Evolutionary conservation across 2,329 filamentous ascomycete species (phyloP), one percentile per base, ranked within the genome.

Genomic region (Pestalotiopsis sp.): DNA sequence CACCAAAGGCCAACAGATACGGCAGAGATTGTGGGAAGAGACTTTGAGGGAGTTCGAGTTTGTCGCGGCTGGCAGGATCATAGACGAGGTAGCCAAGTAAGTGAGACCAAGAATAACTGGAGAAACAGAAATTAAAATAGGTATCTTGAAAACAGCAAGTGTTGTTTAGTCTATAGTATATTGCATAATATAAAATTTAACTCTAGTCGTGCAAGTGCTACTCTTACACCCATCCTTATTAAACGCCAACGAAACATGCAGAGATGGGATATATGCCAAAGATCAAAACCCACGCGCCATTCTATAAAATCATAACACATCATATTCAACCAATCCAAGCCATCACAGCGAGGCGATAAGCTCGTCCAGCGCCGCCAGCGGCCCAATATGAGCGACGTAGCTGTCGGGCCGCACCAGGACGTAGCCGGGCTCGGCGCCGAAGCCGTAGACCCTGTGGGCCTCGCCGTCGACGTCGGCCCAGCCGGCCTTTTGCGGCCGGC

Each of bases 381-480:
- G 70, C 2, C 78, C 78, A 62, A 80, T 75, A 31, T 77, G 75
- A 31, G 72, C 77, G 6, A 79, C 71, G 64, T 80, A 79, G 1
- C 73, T 72, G 65, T 80, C 79, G 3, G 78, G 79, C 9, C 78
- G 73, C 20, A 79, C 72, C 13, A 78, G 69, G 3, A 76, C 75
- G 60, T 75, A 77, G 1, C 77, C 77, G 0, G 76, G 69, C 31
- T 39, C 38, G 64, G 62, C 66, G 2, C 61, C 66, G 58, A 80
- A 78, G 2, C 79, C 78, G 63, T 77, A 78, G 41, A 68, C 70
- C 25, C 52, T 52, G 70, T 79, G 77, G 41, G 80, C 61, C 20
- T n/a, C 65, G 1, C 73, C 77, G 1, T 75, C 75, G 1, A 68
- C 45, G 60, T 77, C 77, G 13, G 49, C 17, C 27, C n/a, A 59